A percentile compares a stretch with the other conserved stretches of the same genome.
phyloP scores from a whole-genome alignment of 2,329 filamentous ascomycete species.

The Plectosphaerella cucumerina region DNA sequence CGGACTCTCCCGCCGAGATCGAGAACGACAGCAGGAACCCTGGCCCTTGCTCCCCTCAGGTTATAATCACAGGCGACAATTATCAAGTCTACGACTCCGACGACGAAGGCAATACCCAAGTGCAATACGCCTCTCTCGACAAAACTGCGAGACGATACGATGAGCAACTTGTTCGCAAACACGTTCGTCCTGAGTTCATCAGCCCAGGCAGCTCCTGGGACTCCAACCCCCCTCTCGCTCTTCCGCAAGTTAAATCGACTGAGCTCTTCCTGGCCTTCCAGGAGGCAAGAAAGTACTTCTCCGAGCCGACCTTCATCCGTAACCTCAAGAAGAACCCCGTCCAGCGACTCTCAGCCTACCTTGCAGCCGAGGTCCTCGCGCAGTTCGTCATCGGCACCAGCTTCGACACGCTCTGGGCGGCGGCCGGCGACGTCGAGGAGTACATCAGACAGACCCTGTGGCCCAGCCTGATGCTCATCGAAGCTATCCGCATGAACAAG shows the following conservation, averaged over 20 bases:
- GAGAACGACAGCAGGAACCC: too few species aligned
- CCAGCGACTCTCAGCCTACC: not conserved
- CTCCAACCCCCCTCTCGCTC: not conserved
- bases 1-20: too few species aligned
- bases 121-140: not conserved
- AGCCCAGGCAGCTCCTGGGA: not conserved
- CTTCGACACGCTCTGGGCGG: not conserved
- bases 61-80: too few species aligned
- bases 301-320: not conserved
- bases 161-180: not conserved
- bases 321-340: not conserved
- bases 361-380: not conserved
- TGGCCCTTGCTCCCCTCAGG: too few species aligned
- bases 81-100: not conserved
- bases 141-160: not conserved
- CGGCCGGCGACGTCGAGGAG: not conserved
- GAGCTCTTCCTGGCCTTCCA: not conserved
- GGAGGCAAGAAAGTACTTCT: not conserved
- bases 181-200: not conserved
- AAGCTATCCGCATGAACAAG: not conserved
- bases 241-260: not conserved
- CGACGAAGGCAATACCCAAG: not conserved
- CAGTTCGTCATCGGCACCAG: not conserved
- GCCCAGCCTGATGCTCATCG: not conserved
- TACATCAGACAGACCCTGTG: not conserved